Conservation (phyloP, 768 basidiomycete genomes). For the Cubamyces sp. region DNA sequence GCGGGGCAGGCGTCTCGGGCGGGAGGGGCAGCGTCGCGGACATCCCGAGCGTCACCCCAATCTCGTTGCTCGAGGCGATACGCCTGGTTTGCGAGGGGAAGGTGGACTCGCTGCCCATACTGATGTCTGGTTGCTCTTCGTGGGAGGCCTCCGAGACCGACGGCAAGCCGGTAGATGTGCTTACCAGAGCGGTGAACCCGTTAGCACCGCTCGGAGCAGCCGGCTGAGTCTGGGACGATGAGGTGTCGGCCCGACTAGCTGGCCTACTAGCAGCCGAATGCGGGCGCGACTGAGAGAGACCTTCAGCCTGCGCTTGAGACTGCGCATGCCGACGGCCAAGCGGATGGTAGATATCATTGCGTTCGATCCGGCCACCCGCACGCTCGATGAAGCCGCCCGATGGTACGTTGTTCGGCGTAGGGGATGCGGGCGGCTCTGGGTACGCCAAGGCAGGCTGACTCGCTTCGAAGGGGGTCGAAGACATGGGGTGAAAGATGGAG, state of each 20-base stretch:
- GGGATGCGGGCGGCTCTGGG: slow-evolving; percentile 61
- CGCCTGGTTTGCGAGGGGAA: slow-evolving; percentile 15
- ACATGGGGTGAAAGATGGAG: slow-evolving; percentile 30
- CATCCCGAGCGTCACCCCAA: slow-evolving; percentile 49
- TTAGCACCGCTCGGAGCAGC: slow-evolving; percentile 2
- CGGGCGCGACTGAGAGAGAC: slow-evolving; percentile 15
- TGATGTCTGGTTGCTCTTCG: neutral
- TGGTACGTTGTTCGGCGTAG: slow-evolving; percentile 46
- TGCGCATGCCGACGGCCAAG: slow-evolving; percentile 14
- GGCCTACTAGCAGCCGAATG: slow-evolving; percentile 18
- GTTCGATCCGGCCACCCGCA: slow-evolving; percentile 31
- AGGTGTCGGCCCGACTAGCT: slow-evolving; percentile 11
- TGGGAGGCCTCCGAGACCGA: slow-evolving; percentile 1
- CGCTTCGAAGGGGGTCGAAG: slow-evolving; percentile 33
- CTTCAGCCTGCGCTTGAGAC: slow-evolving; percentile 2
- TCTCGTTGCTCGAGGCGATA: slow-evolving; percentile 44
- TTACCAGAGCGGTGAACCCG: slow-evolving; percentile 22
- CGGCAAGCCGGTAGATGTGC: neutral
- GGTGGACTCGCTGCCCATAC: neutral
- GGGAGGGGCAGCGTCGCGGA: slow-evolving; percentile 42
- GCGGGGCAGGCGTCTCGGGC: slow-evolving; percentile 49
- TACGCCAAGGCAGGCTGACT: slow-evolving; percentile 26
- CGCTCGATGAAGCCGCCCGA: slow-evolving; percentile 32
- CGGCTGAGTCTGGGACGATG: slow-evolving; percentile 9
- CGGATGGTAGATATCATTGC: slow-evolving; percentile 32